A percentile compares a stretch with the other conserved stretches of the same genome.
Conservation (phyloP, 2,329 filamentous ascomycete genomes). For the Cryphonectria nitschkei region DNA sequence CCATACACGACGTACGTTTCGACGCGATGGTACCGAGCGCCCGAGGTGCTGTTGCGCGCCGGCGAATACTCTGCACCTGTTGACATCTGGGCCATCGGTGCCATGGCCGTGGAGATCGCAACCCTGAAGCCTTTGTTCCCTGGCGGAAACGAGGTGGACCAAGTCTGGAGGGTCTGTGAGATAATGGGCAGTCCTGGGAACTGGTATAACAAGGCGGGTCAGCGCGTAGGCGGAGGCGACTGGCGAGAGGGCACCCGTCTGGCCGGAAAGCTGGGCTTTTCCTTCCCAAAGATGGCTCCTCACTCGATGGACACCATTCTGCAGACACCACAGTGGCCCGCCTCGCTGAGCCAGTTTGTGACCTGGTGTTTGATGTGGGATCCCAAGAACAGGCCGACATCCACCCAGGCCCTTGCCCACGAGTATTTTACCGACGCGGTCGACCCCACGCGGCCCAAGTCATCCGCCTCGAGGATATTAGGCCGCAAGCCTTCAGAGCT, state of each 20-base stretch:
- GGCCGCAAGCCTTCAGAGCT: constrained; percentile 90
- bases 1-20: constrained; percentile 99
- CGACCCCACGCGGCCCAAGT: constrained; percentile 90
- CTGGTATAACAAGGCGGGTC: constrained; percentile 93
- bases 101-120: constrained; percentile 97
- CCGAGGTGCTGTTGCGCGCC: constrained; percentile 89
- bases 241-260: constrained; percentile 94
- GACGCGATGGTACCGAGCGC: constrained; percentile 96
- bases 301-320: constrained; percentile 95
- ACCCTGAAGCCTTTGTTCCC: constrained; percentile 97
- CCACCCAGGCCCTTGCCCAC: constrained; percentile 89
- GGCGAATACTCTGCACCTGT: constrained; percentile 97
- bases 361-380: constrained; percentile 99
- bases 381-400: constrained; percentile 87
- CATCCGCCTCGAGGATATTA: constrained; percentile 79
- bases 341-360: constrained; percentile 86
- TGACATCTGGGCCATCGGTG: constrained; percentile 97
- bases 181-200: constrained; percentile 99
- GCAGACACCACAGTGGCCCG: constrained; percentile 87
- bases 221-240: constrained; percentile 88
- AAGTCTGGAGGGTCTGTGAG: constrained; percentile 98
- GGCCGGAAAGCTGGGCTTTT: constrained; percentile 95
- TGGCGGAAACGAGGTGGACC: constrained; percentile 96
- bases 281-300: constrained; percentile 98
- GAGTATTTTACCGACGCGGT: constrained; percentile 94